Evolutionary conservation across 2,329 filamentous ascomycete genomes (phyloP), one percentile per base, ranked within the genome.

Genomic region (Thermoascus crustaceus): DNA sequence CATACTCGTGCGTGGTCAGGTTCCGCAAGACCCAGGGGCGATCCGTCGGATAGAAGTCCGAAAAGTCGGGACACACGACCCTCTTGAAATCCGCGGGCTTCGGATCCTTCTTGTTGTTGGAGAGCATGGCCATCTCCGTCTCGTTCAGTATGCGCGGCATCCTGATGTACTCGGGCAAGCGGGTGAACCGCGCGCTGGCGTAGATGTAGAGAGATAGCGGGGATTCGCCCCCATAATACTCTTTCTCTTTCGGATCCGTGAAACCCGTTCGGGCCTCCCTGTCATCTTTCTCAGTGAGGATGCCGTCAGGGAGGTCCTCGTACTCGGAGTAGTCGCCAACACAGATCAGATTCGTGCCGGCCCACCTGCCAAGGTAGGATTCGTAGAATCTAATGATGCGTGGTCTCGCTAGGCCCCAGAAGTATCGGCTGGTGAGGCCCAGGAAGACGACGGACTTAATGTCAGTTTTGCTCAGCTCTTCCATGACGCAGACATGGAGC

Each of bases 1-100:
- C 51, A 16, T 53, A 57, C 27, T 58, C 45, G 21, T 51, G 50
- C 4, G 45, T 57, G 2, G 54, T 57, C 29, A 58, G 17, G 38
- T 60, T 59, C 22, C 57, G 48, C 17, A 60, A 43, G 33, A 58
- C 42, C 54, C 52, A 60, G 4, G 30, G 41, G 34, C 55, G 44
- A 30, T 53, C 43, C n/a, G 24, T 29, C 4, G 49, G 53, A 35
- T 48, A 53, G 40, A 54, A 55, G 10, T 36, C 41, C 10, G 34
- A 29, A 8, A 43, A 39, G 22, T 43, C 41, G n/a, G 43, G 41
- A 23, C 39, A 39, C 10, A 46, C 42, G 25, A 40, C 40, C 26
- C 38, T 43, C 24, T 38, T 20, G 23, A 47, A 34, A 31, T 49
- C 43, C 19, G 40, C 34, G 30, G 35, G 35, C 14, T 33, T 23